These are phyloP conservation scores for Calamus simplicifolius DNA, from an alignment of 176 grass and related monocot species.

Conservation along the genomic window DNA sequence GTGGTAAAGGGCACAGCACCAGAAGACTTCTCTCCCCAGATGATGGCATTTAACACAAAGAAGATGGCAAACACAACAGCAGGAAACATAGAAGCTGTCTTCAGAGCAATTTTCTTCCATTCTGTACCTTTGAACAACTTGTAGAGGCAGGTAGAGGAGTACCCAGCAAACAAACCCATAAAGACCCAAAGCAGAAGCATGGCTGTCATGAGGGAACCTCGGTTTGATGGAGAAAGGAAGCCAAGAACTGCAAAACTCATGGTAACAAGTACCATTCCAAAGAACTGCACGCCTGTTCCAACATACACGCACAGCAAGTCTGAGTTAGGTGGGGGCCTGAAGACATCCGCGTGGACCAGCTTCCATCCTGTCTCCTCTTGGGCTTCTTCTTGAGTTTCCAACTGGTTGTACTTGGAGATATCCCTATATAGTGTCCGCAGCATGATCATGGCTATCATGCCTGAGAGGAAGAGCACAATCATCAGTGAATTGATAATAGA, in stretches of 20 bases:
- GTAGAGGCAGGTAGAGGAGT: conserved; percentile 67
- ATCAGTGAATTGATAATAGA: conserved; percentile 93
- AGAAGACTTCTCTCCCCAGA: conserved; percentile 90
- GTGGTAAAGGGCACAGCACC: conserved; percentile 88
- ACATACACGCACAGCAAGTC: conserved; percentile 87
- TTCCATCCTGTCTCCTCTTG: conserved; percentile 98
- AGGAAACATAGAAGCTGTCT: conserved; percentile 77
- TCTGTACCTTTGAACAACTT: conserved; percentile 77
- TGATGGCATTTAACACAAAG: conserved; percentile 69
- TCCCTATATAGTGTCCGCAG: conserved; percentile 86
- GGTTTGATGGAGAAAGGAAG: conserved; percentile 91
- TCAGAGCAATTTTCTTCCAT: conserved; percentile 78
- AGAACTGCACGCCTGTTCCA: conserved; percentile 75
- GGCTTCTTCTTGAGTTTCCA: conserved; percentile 82
- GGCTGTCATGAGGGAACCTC: conserved; percentile 83
- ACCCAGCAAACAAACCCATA: conserved; percentile 81
- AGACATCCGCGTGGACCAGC: conserved; percentile 80
- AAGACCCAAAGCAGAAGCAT: conserved; percentile 94
- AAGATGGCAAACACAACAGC: conserved; percentile 58
- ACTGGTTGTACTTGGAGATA: conserved; percentile 89
- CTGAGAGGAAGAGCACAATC: conserved; percentile 94
- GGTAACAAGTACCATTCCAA: conserved; percentile 88
- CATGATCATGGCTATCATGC: conserved; percentile 98
- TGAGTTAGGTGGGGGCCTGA: conserved; percentile 56
- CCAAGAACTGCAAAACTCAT: conserved; percentile 88